A percentile compares a stretch with the other conserved stretches of the same genome.
Conservation (phyloP, 768 basidiomycete genomes). For the Amanita inopinata region DNA sequence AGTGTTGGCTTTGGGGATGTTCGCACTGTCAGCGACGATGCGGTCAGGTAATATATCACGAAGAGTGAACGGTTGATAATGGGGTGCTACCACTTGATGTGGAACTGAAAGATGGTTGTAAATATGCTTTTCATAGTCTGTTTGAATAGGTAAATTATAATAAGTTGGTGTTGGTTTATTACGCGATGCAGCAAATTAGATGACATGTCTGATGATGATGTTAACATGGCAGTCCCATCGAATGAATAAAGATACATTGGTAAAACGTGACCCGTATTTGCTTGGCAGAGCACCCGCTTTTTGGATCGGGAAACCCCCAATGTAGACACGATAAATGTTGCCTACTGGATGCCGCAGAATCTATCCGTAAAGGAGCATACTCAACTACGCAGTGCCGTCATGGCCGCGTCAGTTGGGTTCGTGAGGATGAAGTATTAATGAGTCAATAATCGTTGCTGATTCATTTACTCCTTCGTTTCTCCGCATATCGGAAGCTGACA, state of each 20-base stretch:
- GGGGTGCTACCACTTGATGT: no score
- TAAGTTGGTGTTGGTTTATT: background rate
- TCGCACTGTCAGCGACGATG: slow-evolving; percentile 49
- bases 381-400: no score
- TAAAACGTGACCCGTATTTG: background rate
- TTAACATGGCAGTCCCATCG: background rate
- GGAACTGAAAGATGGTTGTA: background rate
- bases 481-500: background rate
- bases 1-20: slow-evolving; percentile 55
- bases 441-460: background rate
- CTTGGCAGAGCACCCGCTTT: background rate
- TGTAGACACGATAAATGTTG: no score
- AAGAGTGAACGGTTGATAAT: no score
- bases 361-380: no score
- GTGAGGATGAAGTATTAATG: background rate
- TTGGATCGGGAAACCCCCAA: no score
- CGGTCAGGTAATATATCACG: slow-evolving; percentile 25
- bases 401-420: no score
- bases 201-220: background rate
- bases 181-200: background rate
- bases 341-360: no score
- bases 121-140: background rate
- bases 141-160: background rate
- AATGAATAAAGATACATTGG: slow-evolving; percentile 3
- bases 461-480: no score